A percentile compares a stretch with the other conserved stretches of the same genome.
These are phyloP conservation scores for Leishmania amazonensis DNA, from an alignment of 208 protist species.

Conservation along the genomic window DNA sequence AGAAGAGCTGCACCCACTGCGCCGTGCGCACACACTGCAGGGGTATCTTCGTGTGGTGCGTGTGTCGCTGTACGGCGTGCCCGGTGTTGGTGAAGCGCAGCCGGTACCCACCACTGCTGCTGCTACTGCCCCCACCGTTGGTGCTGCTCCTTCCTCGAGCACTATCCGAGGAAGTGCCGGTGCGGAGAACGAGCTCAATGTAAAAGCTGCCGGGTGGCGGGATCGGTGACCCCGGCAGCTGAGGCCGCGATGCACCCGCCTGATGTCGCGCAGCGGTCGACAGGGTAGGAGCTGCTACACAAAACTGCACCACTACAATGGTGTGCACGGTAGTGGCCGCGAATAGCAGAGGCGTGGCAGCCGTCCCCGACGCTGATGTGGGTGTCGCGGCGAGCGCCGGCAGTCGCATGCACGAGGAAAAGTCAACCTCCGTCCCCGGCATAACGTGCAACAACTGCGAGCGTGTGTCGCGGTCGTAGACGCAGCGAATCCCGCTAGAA, in stretches of 20 bases:
- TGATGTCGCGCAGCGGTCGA: background rate
- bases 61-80: constrained; percentile 32
- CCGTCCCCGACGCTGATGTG: background rate
- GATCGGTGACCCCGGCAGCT: background rate
- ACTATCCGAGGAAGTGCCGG: background rate
- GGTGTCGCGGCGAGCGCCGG: constrained; percentile 1
- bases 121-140: background rate
- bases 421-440: constrained; percentile 47
- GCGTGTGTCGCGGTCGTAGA: constrained; percentile 67
- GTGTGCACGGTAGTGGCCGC: background rate
- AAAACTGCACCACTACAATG: constrained; percentile 69
- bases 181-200: constrained; percentile 24
- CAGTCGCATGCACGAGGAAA: constrained; percentile 36
- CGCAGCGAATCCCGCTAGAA: constrained; percentile 32
- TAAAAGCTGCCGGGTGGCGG: constrained; percentile 22
- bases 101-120: constrained; percentile 17
- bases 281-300: constrained; percentile 15
- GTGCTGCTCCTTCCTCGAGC: background rate
- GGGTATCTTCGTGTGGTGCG: constrained; percentile 69
- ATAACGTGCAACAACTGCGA: constrained; percentile 79
- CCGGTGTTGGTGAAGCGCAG: constrained; percentile 52
- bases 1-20: constrained; percentile 70
- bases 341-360: background rate
- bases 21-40: constrained; percentile 48
- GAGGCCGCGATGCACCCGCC: background rate